A percentile compares a stretch with the other conserved stretches of the same genome.
These are phyloP conservation scores for Prunella vulgaris DNA, from an alignment of 257 asterid species.

Conservation along the genomic window DNA sequence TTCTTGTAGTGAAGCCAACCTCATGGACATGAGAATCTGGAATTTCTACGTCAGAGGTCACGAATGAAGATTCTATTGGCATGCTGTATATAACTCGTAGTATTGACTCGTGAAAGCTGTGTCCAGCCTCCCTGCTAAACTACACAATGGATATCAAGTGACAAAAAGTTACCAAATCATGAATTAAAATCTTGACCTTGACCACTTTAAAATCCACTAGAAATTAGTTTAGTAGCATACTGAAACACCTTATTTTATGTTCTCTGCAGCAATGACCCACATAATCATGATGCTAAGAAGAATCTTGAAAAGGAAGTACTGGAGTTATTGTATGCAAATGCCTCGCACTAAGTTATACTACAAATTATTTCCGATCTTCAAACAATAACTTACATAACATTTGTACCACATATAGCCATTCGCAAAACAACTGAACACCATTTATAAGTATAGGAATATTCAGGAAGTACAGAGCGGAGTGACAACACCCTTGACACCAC, in stretches of 20 bases:
- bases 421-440: neutral
- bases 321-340: neutral
- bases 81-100: conserved; percentile 35
- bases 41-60: conserved; percentile 21
- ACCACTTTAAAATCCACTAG: neutral
- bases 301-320: neutral
- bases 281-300: neutral
- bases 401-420: neutral
- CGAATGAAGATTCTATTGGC: conserved; percentile 17
- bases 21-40: conserved; percentile 34
- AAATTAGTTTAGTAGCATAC: neutral
- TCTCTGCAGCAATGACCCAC: too few relatives aligned
- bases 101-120: conserved; percentile 27
- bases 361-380: neutral
- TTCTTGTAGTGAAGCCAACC: conserved; percentile 44
- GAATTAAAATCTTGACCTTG: conserved; percentile 6
- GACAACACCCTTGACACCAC: neutral
- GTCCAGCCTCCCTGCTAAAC: conserved; percentile 46
- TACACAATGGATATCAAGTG: conserved; percentile 21
- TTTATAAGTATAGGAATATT: neutral
- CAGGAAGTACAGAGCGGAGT: neutral
- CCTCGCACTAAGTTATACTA: neutral
- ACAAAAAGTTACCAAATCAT: neutral
- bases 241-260: neutral
- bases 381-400: neutral